Conservation (phyloP, 192 early-diverging fungal species). For the Thamnidium elegans region DNA sequence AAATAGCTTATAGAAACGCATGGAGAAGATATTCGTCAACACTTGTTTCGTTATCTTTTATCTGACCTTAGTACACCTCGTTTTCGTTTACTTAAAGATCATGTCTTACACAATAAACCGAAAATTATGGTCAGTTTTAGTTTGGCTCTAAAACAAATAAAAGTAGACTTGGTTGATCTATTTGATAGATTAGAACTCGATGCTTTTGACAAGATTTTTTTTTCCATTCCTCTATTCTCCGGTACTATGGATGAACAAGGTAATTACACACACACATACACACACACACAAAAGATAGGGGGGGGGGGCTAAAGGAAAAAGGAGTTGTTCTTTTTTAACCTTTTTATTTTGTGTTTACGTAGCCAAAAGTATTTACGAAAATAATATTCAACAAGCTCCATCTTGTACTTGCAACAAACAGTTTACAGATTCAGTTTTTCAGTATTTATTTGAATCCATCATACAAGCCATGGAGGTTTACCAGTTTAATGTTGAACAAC, state of each 20-base stretch:
- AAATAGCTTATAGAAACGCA: conserved; percentile 45
- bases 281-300: no score
- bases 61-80: conserved; percentile 7
- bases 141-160: conserved; percentile 6
- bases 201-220: conserved; percentile 12
- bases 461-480: not conserved
- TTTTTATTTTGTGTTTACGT: not conserved
- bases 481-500: not conserved
- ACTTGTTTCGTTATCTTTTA: conserved; percentile 43
- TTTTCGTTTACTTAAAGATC: conserved; percentile 21
- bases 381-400: conserved; percentile 18
- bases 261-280: no score
- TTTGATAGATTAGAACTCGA: conserved; percentile 12
- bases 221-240: conserved; percentile 9
- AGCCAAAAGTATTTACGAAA: conserved; percentile 10
- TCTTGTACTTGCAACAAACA: conserved; percentile 40
- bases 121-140: not conserved
- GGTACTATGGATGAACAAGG: not conserved
- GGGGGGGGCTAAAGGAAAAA: not conserved
- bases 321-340: conserved; percentile 2
- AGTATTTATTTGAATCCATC: conserved; percentile 58
- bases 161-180: not conserved
- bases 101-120: not conserved
- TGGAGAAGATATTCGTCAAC: conserved; percentile 49
- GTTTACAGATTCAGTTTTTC: conserved; percentile 54